Evolutionary conservation across 805 yeast species (phyloP), one percentile per base, ranked within the genome.

Genomic region (Metschnikowia colocasiae): DNA sequence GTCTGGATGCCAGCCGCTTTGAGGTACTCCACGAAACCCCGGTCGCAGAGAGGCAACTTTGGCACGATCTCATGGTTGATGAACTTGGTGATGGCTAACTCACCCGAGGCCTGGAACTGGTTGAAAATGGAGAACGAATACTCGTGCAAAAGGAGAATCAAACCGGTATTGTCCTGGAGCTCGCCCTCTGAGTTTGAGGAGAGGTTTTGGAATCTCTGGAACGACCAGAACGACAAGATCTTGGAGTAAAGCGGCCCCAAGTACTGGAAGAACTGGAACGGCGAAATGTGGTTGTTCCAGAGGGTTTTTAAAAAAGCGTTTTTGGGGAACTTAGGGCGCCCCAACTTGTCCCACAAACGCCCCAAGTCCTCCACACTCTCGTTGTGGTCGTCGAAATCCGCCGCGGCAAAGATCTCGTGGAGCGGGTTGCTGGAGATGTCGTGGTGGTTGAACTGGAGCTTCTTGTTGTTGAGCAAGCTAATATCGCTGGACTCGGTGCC

Each of bases 31-130:
- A 61, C 61, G 26, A 69, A 60, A 2, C 72, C 71, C 8, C 75
- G 60, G 46, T 70, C 75, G 46, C 73, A 59, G n/a, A 71, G 54
- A 2, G 76, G 76, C 16, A 71, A 52, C 19, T 58, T 52, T 1
- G 76, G 67, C 27, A 71, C 57, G 20, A 71, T 68, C 47, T 70
- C 74, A 50, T 67, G 73, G 50, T 62, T 69, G 31, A 71, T 65
- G 15, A 71, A 57, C 45, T 67, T 69, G 13, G 75, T 67, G 25
- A 71, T 71, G 30, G 76, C 75, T 48, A 71, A 58, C 48, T 71
- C 76, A 1, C 76, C 76, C 1, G 73, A 67, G 1, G 73, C 71
- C 52, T 68, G 74, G 53, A 54, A 71, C 54, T 71, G 76, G 53
- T 70, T 71, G 55, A 71, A 71, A 2, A 71, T 66, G 1, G 74